Conservation (phyloP, 2,329 filamentous ascomycete genomes). For the Calonectria honghensis region DNA sequence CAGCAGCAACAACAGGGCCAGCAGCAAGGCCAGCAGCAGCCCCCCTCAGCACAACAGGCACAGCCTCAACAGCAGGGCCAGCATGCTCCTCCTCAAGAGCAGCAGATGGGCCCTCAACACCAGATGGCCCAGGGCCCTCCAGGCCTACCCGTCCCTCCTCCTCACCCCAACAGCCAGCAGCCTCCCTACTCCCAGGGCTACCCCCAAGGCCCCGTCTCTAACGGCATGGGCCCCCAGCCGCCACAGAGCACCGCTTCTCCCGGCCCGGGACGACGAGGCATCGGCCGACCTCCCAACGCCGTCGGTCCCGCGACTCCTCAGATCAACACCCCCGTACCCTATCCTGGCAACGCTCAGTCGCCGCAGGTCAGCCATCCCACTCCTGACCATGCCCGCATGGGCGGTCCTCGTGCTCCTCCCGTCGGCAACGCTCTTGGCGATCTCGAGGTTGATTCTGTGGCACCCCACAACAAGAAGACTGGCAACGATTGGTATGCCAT, state of each 20-base stretch:
- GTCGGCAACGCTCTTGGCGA: constrained; percentile 84
- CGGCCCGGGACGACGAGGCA: constrained; percentile 84
- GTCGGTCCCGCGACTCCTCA: constrained; percentile 90
- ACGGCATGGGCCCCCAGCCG: constrained; percentile 87
- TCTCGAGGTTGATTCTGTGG: constrained; percentile 89
- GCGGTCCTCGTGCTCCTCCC: constrained; percentile 69
- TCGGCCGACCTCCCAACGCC: constrained; percentile 78
- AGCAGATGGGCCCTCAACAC: constrained; percentile 70
- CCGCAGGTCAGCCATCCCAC: constrained; percentile 93
- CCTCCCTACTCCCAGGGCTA: constrained; percentile 84
- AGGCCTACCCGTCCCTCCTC: constrained; percentile 75
- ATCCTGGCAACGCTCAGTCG: constrained; percentile 87
- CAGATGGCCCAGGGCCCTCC: constrained; percentile 85
- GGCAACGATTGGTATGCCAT: constrained; percentile 96
- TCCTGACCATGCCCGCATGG: constrained; percentile 76
- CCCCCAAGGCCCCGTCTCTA: constrained; percentile 74
- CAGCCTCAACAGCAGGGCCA: constrained; percentile 55
- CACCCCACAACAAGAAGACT: constrained; percentile 90
- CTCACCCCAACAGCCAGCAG: constrained; percentile 78
- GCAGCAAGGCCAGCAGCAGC: constrained; percentile 75
- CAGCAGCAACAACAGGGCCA: constrained; percentile 75
- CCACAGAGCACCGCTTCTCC: constrained; percentile 91
- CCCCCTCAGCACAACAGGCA: constrained; percentile 67
- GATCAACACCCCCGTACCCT: constrained; percentile 90
- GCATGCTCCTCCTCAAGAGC: constrained; percentile 81